phyloP scores from a whole-genome alignment of 176 grass and related monocot genomes.

The Carex littledalei region DNA sequence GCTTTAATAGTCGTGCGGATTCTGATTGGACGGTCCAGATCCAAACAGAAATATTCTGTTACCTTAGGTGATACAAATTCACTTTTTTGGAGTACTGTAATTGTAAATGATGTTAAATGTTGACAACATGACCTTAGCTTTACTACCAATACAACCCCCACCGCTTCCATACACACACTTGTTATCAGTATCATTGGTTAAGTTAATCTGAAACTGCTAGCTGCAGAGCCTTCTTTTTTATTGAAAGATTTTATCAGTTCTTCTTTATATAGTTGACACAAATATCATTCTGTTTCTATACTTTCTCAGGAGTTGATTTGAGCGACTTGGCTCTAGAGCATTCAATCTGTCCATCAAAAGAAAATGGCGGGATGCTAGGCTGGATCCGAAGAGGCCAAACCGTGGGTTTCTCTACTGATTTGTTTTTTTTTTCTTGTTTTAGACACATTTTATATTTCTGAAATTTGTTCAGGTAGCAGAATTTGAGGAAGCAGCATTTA shows the following conservation, averaged over 20 bases:
- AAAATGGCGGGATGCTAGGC: constrained; percentile 94
- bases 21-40: too few relatives aligned
- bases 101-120: neutral
- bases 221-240: neutral
- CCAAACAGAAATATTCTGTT: too few relatives aligned
- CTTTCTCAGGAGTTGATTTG: constrained; percentile 66
- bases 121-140: neutral
- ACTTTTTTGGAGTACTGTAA: neutral
- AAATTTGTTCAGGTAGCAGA: constrained; percentile 69
- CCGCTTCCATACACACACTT: neutral
- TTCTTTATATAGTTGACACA: neutral
- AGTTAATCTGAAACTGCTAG: neutral
- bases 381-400: constrained; percentile 92
- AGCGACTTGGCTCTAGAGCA: constrained; percentile 85
- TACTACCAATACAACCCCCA: too few relatives aligned
- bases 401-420: constrained; percentile 34
- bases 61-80: too few relatives aligned
- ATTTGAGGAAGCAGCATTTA: constrained; percentile 94
- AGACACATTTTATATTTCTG: constrained; percentile 16
- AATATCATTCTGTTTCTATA: neutral
- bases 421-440: neutral
- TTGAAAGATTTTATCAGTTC: neutral
- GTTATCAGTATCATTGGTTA: neutral
- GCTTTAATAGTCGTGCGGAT: too few relatives aligned
- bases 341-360: constrained; percentile 93